Base-by-base conservation (phyloP, 2,329 filamentous ascomycete genomes). In the Paraphaeosphaeria sporulosa region DNA sequence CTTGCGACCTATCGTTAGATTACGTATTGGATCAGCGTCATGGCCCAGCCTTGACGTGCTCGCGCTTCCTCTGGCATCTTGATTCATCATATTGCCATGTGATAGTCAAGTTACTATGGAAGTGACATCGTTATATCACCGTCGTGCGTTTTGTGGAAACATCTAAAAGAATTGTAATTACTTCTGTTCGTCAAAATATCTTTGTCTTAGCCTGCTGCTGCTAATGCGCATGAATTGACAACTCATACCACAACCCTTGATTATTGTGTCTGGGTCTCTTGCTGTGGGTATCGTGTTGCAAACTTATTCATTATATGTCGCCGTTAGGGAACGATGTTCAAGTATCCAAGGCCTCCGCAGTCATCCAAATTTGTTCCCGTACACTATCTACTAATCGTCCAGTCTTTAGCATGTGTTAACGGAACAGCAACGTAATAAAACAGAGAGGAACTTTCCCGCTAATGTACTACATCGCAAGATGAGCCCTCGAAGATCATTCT, bases 121-220 rank as follows among this genome's bases (percentile, higher is more conserved):
- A 4, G 32, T 8, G n/a, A 32, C 30, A 52, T 38, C 13, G 27
- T 15, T 32, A 34, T 55, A 21, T 27, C 12, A 9, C 23, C 19
- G 23, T 19, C 23, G 40, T 54, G 25, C 21, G 30, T 43, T 30
- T 40, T 36, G 30, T 34, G 34, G n/a, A 25, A 34, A 2, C 34
- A 42, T 38, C 36, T 27, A 34, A 55, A 38, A 47, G 43, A 64
- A 52, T 64, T 65, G 59, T 67, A 67, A 67, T 65, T 64, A 62
- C 54, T 56, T 60, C 54, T 57, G 42, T 53, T 64, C 46, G 46
- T 48, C 40, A 52, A 3, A 49, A 51, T 47, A 25, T 32, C 52
- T 51, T 3, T 59, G 12, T 30, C 51, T 7, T 38, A 34, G 17
- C 30, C 27, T 23, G 7, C 44, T 49, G 30, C 19, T 53, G 15